Evolutionary conservation across 495 filamentous ascomycete species (phyloP).

Genomic region (Pyrenula massariospora): DNA sequence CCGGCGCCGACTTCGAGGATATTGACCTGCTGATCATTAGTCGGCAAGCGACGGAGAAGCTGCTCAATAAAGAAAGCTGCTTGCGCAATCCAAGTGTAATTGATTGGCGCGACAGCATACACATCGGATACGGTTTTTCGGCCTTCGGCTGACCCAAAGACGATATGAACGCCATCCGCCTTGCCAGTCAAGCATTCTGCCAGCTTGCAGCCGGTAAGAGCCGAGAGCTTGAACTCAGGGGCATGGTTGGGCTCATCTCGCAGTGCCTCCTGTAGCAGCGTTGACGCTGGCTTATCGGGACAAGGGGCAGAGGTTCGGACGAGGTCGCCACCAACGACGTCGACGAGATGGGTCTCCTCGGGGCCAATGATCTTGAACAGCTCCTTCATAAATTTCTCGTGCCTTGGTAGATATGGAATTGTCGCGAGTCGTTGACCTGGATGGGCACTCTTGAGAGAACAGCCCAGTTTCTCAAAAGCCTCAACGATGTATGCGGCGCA

Average conservation of each 20-base stretch:
- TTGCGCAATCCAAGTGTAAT: conserved; percentile 5
- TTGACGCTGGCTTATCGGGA: conserved; percentile 1
- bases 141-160: conserved; percentile 18
- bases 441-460: background rate
- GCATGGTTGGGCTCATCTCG: conserved; percentile 12
- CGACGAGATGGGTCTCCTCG: conserved; percentile 14
- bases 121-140: conserved; percentile 15
- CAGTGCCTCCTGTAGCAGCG: conserved; percentile 3
- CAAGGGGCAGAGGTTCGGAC: conserved; percentile 1
- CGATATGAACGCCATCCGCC: conserved; percentile 16
- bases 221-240: conserved; percentile 14
- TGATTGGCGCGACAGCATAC: conserved; percentile 19
- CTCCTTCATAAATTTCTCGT: conserved; percentile 17
- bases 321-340: background rate
- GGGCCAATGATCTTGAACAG: conserved; percentile 17
- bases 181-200: conserved; percentile 20
- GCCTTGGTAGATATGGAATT: conserved; percentile 16
- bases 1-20: conserved; percentile 27
- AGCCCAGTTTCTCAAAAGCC: conserved; percentile 10
- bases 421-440: background rate
- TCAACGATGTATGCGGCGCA: conserved; percentile 15
- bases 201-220: conserved; percentile 16
- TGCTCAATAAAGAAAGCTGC: conserved; percentile 7
- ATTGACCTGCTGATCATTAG: conserved; percentile 4
- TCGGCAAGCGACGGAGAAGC: background rate